Evolutionary conservation across 169 alveolate genomes (phyloP).

Genomic region (Plasmodium vinckei): DNA sequence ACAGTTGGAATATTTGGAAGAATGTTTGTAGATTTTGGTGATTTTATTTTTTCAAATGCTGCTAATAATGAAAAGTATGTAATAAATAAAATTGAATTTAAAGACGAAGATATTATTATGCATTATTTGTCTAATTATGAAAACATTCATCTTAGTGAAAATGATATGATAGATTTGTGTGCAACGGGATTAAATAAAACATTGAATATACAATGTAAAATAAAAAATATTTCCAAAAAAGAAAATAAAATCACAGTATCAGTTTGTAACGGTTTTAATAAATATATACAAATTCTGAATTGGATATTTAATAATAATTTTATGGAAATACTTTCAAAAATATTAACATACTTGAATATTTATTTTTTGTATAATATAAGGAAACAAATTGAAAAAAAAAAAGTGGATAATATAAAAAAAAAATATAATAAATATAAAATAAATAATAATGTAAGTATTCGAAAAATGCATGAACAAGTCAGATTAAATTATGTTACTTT

Average conservation of each 20-base stretch:
- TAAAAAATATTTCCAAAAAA: conserved; percentile 16
- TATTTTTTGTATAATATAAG: conserved; percentile 18
- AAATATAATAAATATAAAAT: conserved; percentile 11
- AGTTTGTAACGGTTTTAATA: neutral
- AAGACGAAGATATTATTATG: conserved; percentile 3
- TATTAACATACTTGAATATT: neutral
- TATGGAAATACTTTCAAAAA: conserved; percentile 14
- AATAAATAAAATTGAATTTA: conserved; percentile 42
- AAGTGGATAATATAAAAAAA: conserved; percentile 3
- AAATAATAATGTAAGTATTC: conserved; percentile 5
- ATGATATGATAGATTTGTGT: conserved; percentile 4
- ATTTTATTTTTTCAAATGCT: conserved; percentile 22
- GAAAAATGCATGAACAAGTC: conserved; percentile 30
- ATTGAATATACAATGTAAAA: conserved; percentile 2
- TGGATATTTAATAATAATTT: neutral
- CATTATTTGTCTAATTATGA: conserved; percentile 29
- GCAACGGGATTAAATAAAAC: neutral
- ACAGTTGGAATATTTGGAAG: conserved; percentile 73
- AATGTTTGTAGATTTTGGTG: conserved; percentile 52
- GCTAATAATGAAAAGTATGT: conserved; percentile 9
- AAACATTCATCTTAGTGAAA: conserved; percentile 25
- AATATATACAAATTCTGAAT: neutral
- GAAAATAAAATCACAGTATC: conserved; percentile 22
- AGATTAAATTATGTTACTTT: conserved; percentile 34
- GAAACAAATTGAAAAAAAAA: neutral